Conservation (phyloP, 1,139 yeast species). For the Pichia sp. region DNA sequence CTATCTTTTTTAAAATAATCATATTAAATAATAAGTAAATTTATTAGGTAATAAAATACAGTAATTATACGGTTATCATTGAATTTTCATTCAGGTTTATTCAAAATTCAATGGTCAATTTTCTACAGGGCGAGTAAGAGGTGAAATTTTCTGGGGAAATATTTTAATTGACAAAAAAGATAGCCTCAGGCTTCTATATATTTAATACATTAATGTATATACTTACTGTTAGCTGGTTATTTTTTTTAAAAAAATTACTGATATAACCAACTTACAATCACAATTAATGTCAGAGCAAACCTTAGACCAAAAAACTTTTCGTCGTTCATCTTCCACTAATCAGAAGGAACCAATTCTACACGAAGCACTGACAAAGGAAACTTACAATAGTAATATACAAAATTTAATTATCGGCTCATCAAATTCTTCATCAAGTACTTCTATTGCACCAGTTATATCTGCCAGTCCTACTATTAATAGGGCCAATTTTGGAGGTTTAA, state of each 20-base stretch:
- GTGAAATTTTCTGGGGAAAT: neutral
- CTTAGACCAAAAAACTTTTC: neutral
- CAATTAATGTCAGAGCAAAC: neutral
- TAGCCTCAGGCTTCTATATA: too few species aligned
- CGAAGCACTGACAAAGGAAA: conserved; percentile 8
- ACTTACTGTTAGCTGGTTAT: neutral
- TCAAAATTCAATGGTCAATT: too few species aligned
- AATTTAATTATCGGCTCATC: neutral
- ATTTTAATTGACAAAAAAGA: too few species aligned
- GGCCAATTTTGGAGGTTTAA: neutral
- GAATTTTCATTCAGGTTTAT: neutral
- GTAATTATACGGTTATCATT: too few species aligned
- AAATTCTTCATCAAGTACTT: conserved; percentile 4
- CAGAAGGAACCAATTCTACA: conserved; percentile 16
- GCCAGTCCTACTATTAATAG: neutral
- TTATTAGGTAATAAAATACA: too few species aligned
- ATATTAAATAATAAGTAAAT: too few species aligned
- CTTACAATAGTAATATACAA: neutral
- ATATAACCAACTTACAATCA: too few species aligned
- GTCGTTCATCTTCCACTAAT: conserved; percentile 10
- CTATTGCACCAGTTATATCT: neutral
- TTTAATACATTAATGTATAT: too few species aligned
- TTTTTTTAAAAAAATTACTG: too few species aligned
- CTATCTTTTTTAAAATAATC: too few species aligned
- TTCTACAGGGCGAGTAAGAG: too few species aligned